Percentiles rank a stretch among this genome's conserved stretches.
phyloP scores from a whole-genome alignment of 495 filamentous ascomycete species.

The Sordaria brevicollis region DNA sequence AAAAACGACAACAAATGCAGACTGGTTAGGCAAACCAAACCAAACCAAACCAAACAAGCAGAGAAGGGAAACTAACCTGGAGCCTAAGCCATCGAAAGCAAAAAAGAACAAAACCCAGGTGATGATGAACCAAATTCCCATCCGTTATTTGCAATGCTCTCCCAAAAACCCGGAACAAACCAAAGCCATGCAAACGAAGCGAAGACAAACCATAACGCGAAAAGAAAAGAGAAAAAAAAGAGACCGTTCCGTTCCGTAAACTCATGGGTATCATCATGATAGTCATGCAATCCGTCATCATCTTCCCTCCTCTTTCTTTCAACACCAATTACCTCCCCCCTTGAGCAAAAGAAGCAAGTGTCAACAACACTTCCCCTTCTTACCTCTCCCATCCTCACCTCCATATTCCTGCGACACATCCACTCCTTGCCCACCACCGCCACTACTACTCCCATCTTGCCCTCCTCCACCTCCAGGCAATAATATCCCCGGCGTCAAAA shows the following conservation, averaged over 20 bases:
- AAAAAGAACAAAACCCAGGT: background rate
- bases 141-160: background rate
- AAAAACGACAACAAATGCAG: background rate
- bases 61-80: no score
- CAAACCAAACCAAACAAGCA: background rate
- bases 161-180: background rate
- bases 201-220: background rate
- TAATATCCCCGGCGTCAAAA: slow-evolving; percentile 37
- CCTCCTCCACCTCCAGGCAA: background rate
- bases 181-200: background rate
- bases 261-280: background rate
- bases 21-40: background rate
- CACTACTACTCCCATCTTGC: background rate
- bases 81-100: background rate
- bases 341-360: background rate
- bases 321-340: background rate
- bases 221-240: background rate
- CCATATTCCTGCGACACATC: background rate
- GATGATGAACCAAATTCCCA: background rate
- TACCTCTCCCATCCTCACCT: background rate
- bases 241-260: background rate
- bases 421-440: background rate
- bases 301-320: background rate
- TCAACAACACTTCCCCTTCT: background rate
- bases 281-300: background rate